Evolutionary conservation across 2,329 filamentous ascomycete genomes (phyloP), one percentile per base, ranked within the genome.

Genomic region (Penicillium polonicum): DNA sequence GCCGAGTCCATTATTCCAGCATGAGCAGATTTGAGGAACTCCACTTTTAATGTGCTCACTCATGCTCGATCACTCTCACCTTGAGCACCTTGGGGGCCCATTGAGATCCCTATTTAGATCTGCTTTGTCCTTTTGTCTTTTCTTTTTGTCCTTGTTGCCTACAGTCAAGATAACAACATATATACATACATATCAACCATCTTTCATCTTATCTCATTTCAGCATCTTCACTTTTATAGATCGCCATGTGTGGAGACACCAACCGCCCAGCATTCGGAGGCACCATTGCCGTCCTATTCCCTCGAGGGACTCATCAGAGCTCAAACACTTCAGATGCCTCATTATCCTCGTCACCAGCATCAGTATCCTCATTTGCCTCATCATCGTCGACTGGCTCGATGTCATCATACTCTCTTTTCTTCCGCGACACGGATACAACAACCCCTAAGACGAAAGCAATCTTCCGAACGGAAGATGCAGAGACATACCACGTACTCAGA

Each of bases 211-310:
- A 23, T 36, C 39, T 52, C 19, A 36, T 57, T 38, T 21, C n/a
- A 39, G 4, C 31, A 55, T 27, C 12, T 35, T 45, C 48, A 46
- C 59, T 58, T 21, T 29, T 39, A 80, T 65, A 82, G 53, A 51
- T 56, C 53, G 15, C 64, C n/a, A 87, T 79, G 21, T 85, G 85
- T 5, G 78, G 72, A 15, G 58, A 66, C 0, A 81, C 81, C 10
- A 67, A 71, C 48, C 86, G 69, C 23, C 82, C 66, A 15, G 82
- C 82, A 27, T 79, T 66, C 27, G 74, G 71, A 33, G 67, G 69
- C 12, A 69, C 66, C 44, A 73, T 74, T 53, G 72, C 72, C 33
- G 68, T 74, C 42, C 65, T 74, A 17, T 73, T 70, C 45, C 70
- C 70, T 3, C 57, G 23, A 7, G 51, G 61, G 2, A 55, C 52